Evolutionary conservation across 768 basidiomycete species (phyloP), one percentile per base, ranked within the genome.

Genomic region (Lactarius akahatsu): DNA sequence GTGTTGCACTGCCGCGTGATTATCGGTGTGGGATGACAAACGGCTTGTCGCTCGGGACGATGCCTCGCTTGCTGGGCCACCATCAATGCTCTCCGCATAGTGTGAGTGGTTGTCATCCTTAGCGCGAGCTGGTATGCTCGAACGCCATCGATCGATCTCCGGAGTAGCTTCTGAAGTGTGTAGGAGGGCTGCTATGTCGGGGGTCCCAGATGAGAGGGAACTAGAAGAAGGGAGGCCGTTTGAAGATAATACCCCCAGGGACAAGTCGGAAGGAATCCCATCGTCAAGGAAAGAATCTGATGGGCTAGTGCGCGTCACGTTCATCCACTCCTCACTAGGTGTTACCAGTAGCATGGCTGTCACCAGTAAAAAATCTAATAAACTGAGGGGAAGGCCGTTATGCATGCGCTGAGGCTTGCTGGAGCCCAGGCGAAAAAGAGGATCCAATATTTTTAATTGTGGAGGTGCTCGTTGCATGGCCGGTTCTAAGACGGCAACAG

Each of bases 281-380:
- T 34, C 34, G 34, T 34, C 32, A 1, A 36, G 34, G 34, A 36
- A 36, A 11, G 34, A 11, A 36, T 36, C 34, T 36, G 34, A 36
- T 36, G 34, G 34, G 34, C 34, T 54, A 8, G 58, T 30, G 16
- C 70, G 64, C 8, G 68, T 71, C 13, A 71, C 65, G 36, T 71
- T 71, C 60, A 58, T 69, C 80, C 80, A 82, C 59, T 89, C 88
- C 61, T 90, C 86, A 10, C 82, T 77, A 62, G 89, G 87, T 0
- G 89, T 91, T 30, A 88, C 82, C 38, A 91, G 79, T 4, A 92
- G 76, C 36, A 91, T 78, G 9, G 87, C 79, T 4, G 90, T 90
- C 58, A 87, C 77, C 61, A 92, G 74, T 10, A 92, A 80, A 73
- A 90, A 86, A 75, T 92, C 91, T 38, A 91, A 79, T 8, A 91